Evolutionary conservation across 2,329 filamentous ascomycete species (phyloP).

Genomic region (Ophiobolus disseminans): DNA sequence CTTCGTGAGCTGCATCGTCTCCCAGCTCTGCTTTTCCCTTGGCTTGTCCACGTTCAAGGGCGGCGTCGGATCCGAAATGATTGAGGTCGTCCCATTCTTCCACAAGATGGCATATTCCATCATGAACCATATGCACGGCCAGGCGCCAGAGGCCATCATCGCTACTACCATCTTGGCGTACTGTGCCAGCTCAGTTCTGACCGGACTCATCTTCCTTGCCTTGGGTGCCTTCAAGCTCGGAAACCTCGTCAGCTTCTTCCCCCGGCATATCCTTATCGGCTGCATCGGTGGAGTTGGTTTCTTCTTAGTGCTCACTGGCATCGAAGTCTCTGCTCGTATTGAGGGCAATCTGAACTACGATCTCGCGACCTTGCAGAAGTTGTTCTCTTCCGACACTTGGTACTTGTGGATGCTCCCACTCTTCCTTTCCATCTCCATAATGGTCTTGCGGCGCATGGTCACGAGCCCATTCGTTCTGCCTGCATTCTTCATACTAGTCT

Average conservation of each 20-base stretch:
- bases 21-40: constrained; percentile 86
- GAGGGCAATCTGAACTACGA: constrained; percentile 86
- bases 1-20: constrained; percentile 95
- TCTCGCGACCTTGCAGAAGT: constrained; percentile 73
- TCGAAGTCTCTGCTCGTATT: constrained; percentile 90
- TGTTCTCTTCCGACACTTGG: constrained; percentile 76
- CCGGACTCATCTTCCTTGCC: constrained; percentile 87
- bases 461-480: constrained; percentile 87
- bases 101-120: constrained; percentile 97
- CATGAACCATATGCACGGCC: constrained; percentile 75
- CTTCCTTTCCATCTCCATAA: constrained; percentile 74
- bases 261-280: constrained; percentile 92
- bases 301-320: constrained; percentile 88
- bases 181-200: constrained; percentile 87
- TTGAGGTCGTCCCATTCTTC: constrained; percentile 98
- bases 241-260: constrained; percentile 95
- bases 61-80: constrained; percentile 94
- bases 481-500: constrained; percentile 81
- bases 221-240: constrained; percentile 89
- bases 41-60: constrained; percentile 88
- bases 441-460: constrained; percentile 76
- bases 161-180: constrained; percentile 95
- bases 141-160: constrained; percentile 83
- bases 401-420: constrained; percentile 85
- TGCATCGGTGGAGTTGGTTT: constrained; percentile 97